Percentiles rank a stretch among this genome's conserved stretches.
phyloP scores from a whole-genome alignment of 2,329 filamentous ascomycete genomes.

The Verticillium isaacii region DNA sequence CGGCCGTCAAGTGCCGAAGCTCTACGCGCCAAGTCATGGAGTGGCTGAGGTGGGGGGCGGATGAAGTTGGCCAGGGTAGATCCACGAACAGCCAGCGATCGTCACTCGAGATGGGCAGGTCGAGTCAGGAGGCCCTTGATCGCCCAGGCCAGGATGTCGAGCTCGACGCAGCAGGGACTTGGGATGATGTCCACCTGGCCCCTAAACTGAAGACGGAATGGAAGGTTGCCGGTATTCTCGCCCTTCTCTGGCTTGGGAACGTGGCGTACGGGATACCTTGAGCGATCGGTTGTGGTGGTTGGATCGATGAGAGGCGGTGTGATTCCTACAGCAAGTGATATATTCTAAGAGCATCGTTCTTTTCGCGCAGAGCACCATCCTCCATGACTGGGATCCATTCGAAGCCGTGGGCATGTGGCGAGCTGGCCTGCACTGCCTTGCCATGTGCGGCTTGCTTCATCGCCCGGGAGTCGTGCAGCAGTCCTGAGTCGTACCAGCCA shows the following conservation, averaged over 20 bases:
- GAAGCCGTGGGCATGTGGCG: too few relatives aligned
- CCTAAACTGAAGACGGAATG: not conserved
- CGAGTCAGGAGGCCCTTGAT: not conserved
- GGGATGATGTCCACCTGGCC: not conserved
- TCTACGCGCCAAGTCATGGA: slow-evolving; percentile 4
- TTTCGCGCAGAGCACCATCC: too few relatives aligned
- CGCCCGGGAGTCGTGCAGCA: not conserved
- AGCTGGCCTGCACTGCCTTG: too few relatives aligned
- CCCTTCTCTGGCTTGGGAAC: slow-evolving; percentile 11
- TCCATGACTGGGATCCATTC: too few relatives aligned
- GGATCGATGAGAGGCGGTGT: not conserved
- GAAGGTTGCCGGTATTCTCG: slow-evolving; percentile 5
- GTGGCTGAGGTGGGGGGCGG: not conserved
- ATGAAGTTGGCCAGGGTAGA: not conserved
- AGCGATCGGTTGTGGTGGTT: not conserved
- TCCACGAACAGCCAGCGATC: not conserved
- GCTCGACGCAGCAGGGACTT: not conserved
- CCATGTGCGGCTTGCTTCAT: too few relatives aligned
- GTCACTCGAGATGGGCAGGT: not conserved
- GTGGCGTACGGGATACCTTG: slow-evolving; percentile 5
- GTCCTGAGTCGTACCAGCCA: not conserved
- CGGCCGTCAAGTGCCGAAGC: slow-evolving; percentile 5
- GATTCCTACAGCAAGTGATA: not conserved
- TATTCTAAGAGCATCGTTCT: not conserved
- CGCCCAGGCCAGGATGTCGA: not conserved